Conservation (phyloP, 495 filamentous ascomycete species). For the Eremomyces bilateralis region DNA sequence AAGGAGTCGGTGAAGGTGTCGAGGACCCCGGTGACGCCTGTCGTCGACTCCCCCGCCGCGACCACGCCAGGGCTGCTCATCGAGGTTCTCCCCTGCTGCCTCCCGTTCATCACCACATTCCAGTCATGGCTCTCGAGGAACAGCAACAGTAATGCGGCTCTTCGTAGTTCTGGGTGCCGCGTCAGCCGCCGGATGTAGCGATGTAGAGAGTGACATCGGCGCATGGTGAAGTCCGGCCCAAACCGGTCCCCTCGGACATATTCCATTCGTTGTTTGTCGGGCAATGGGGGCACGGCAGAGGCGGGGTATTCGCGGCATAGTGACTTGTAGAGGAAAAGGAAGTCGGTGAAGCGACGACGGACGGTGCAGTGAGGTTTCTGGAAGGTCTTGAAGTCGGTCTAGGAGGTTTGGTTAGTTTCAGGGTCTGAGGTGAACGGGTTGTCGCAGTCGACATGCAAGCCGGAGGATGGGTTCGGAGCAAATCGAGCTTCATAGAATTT, state of each 20-base stretch:
- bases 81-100: too few relatives aligned
- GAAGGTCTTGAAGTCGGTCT: constrained; percentile 91
- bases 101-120: constrained; percentile 81
- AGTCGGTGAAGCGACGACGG: constrained; percentile 87
- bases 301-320: constrained; percentile 70
- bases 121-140: constrained; percentile 89
- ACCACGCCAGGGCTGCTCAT: constrained; percentile 40
- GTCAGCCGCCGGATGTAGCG: constrained; percentile 76
- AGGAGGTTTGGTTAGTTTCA: constrained; percentile 3
- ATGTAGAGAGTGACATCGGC: constrained; percentile 74
- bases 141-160: constrained; percentile 53
- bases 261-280: constrained; percentile 97
- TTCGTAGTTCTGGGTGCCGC: constrained; percentile 76
- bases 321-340: constrained; percentile 86
- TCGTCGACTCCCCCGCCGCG: constrained; percentile 29
- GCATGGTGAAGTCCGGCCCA: constrained; percentile 75
- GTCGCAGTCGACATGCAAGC: too few relatives aligned
- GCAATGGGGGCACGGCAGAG: constrained; percentile 81
- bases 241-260: constrained; percentile 94
- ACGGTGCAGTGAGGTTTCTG: constrained; percentile 53
- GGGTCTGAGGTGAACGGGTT: too few relatives aligned
- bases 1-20: constrained; percentile 92
- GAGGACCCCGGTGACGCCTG: constrained; percentile 45
- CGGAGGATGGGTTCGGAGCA: too few relatives aligned
- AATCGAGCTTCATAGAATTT: too few relatives aligned